Conservation (phyloP, 345 rosid species). For the Brassica juncea region DNA sequence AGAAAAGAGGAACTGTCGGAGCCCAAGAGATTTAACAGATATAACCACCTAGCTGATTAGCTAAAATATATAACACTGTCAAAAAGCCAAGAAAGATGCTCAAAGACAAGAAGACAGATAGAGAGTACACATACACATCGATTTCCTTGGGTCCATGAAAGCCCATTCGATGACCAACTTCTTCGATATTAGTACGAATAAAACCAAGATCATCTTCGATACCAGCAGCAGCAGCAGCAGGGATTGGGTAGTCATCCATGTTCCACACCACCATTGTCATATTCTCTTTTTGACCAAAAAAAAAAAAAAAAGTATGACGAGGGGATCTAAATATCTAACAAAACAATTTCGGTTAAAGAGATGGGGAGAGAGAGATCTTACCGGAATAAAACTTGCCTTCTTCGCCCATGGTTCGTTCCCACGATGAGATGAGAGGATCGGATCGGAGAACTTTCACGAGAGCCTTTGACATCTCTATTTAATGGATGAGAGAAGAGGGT, state of each 20-base stretch:
- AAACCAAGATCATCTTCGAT: neutral
- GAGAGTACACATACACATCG: too few relatives aligned
- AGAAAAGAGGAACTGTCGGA: too few relatives aligned
- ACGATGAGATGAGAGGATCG: neutral
- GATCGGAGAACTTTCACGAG: neutral
- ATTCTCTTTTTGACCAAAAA: too few relatives aligned
- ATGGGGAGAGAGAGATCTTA: neutral
- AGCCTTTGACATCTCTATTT: neutral
- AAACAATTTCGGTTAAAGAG: neutral
- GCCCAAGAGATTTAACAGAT: too few relatives aligned
- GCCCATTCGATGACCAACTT: neutral
- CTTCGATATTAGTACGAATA: neutral
- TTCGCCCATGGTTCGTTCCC: neutral
- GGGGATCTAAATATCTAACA: neutral
- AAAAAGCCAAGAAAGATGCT: too few relatives aligned
- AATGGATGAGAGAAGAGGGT: too few relatives aligned
- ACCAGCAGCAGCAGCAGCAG: neutral
- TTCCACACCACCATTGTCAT: too few relatives aligned
- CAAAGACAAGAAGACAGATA: too few relatives aligned
- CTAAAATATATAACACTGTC: too few relatives aligned
- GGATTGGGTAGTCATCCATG: too few relatives aligned
- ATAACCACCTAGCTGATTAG: too few relatives aligned
- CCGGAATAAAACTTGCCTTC: neutral
- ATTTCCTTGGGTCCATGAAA: neutral
- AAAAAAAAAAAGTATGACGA: too few relatives aligned